Evolutionary conservation across 169 alveolate genomes (phyloP).

Genomic region (Plasmodium blacklocki): DNA sequence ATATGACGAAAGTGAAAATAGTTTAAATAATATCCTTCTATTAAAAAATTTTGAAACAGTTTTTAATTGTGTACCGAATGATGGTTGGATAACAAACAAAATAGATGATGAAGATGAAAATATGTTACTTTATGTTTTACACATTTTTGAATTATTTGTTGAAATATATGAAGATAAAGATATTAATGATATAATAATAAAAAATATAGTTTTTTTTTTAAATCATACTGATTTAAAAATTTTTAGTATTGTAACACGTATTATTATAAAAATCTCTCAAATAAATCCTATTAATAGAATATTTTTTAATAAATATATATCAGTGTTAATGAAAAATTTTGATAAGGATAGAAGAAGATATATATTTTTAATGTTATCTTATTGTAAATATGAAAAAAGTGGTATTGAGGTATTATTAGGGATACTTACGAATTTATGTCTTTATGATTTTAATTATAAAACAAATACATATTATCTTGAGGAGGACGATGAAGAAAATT

Average conservation of each 20-base stretch:
- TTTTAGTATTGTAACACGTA: conserved; percentile 60
- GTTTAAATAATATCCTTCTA: conserved; percentile 11
- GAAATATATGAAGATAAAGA: conserved; percentile 60
- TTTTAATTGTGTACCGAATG: conserved; percentile 44
- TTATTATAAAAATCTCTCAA: conserved; percentile 34
- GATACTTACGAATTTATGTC: conserved; percentile 39
- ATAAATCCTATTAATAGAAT: conserved; percentile 43
- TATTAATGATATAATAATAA: conserved; percentile 29
- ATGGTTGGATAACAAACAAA: conserved; percentile 54
- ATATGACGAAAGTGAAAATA: conserved; percentile 5
- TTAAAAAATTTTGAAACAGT: conserved; percentile 56
- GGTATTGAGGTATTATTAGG: conserved; percentile 35
- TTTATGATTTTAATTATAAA: conserved; percentile 47
- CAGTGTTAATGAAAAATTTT: conserved; percentile 66
- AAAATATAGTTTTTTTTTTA: conserved; percentile 54
- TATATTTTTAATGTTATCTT: conserved; percentile 50
- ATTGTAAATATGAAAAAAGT: conserved; percentile 36
- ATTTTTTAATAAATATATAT: conserved; percentile 64
- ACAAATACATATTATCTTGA: conserved; percentile 30
- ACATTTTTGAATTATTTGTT: conserved; percentile 38
- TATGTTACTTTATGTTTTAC: conserved; percentile 28
- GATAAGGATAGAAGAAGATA: conserved; percentile 42
- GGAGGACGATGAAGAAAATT: conserved; percentile 1
- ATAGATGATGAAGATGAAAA: conserved; percentile 71
- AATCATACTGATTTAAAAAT: conserved; percentile 34